phyloP scores from a whole-genome alignment of 2,329 filamentous ascomycete species.

The Fusarium cyanostomum region DNA sequence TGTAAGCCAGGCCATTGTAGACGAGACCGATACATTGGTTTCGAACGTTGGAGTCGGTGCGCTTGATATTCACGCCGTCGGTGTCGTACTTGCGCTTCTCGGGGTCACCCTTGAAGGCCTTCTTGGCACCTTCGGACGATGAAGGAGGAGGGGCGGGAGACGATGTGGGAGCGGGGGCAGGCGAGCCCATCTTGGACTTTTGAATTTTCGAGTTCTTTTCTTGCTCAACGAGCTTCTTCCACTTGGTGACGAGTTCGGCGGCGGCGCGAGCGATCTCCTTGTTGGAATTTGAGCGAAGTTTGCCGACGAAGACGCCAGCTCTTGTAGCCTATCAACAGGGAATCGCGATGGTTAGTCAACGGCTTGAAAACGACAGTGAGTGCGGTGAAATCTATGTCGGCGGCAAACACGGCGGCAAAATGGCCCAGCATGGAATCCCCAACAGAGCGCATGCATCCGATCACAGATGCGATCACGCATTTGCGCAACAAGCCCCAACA shows the following conservation, averaged over 20 bases:
- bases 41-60: slow-evolving; percentile 77
- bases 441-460: neutral
- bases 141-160: slow-evolving; percentile 61
- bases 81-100: slow-evolving; percentile 83
- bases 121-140: slow-evolving; percentile 51
- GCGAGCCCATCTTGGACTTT: slow-evolving; percentile 53
- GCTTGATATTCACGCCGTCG: slow-evolving; percentile 81
- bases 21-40: slow-evolving; percentile 90
- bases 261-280: slow-evolving; percentile 83
- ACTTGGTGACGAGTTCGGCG: slow-evolving; percentile 84
- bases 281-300: slow-evolving; percentile 78
- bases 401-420: neutral
- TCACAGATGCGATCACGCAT: slow-evolving; percentile 30
- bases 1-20: slow-evolving; percentile 86
- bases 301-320: slow-evolving; percentile 89
- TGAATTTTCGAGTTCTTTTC: slow-evolving; percentile 63
- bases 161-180: slow-evolving; percentile 54
- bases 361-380: neutral
- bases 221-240: slow-evolving; percentile 80
- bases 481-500: slow-evolving; percentile 23
- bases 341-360: slow-evolving; percentile 21
- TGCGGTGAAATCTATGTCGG: neutral
- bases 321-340: slow-evolving; percentile 71
- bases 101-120: slow-evolving; percentile 69
- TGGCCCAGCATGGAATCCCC: neutral